phyloP scores from a whole-genome alignment of 176 grass and related monocot genomes.

The Chloris gayana region DNA sequence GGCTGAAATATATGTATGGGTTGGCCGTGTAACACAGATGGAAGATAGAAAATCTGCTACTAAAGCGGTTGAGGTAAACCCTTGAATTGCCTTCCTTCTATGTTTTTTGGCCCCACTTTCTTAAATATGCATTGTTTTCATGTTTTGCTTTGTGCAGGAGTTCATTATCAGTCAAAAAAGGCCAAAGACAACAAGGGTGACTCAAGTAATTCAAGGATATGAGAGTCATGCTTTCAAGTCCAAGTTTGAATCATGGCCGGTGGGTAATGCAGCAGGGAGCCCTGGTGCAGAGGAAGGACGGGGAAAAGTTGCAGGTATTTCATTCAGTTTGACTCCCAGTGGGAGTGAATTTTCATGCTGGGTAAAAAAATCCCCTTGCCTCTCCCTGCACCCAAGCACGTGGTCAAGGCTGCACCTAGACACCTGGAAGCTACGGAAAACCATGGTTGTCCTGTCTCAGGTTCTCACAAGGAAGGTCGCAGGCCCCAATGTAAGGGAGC shows the following conservation, averaged over 20 bases:
- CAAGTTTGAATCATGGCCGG: conserved; percentile 94
- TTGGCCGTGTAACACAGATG: conserved; percentile 86
- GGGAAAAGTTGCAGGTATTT: conserved; percentile 94
- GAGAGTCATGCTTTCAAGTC: conserved; percentile 92
- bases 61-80: conserved; percentile 84
- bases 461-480: no score
- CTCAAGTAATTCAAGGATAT: conserved; percentile 92
- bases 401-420: no score
- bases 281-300: conserved; percentile 75
- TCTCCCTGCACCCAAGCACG: no score
- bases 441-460: no score
- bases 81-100: conserved; percentile 5
- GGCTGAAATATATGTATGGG: conserved; percentile 93
- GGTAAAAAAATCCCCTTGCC: no score
- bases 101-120: conserved; percentile 23
- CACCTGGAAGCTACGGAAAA: no score
- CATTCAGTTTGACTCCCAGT: no score
- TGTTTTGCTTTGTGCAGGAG: conserved; percentile 61
- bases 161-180: conserved; percentile 78
- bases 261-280: conserved; percentile 53
- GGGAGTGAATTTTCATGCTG: no score
- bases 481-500: no score
- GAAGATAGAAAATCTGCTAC: conserved; percentile 93
- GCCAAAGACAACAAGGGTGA: conserved; percentile 78
- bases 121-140: conserved; percentile 11